Conservation (phyloP, 2,329 filamentous ascomycete genomes). For the Diaporthe citri region DNA sequence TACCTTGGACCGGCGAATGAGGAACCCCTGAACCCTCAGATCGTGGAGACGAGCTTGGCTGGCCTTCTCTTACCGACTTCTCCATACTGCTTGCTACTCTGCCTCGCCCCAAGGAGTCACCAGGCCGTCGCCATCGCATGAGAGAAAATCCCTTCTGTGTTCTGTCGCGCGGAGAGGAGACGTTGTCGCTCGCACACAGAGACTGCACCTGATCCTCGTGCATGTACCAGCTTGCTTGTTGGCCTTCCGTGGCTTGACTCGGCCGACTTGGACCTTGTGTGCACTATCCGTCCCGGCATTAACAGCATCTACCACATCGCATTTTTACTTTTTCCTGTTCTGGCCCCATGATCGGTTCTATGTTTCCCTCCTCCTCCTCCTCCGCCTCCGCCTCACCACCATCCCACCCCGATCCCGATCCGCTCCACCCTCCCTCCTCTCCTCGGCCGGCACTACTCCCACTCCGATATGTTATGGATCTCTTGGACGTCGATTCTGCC, state of each 20-base stretch:
- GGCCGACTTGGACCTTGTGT: constrained; percentile 24
- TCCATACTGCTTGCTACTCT: constrained; percentile 33
- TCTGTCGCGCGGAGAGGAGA: constrained; percentile 18
- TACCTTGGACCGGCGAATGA: constrained; percentile 14
- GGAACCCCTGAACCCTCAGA: constrained; percentile 28
- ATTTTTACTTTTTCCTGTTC: constrained; percentile 33
- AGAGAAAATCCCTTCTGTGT: constrained; percentile 26
- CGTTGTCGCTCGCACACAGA: constrained; percentile 1
- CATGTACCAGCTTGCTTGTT: constrained; percentile 27
- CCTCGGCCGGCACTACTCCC: constrained; percentile 48
- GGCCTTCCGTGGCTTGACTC: constrained; percentile 13
- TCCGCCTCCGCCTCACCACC: constrained; percentile 38
- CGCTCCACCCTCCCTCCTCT: constrained; percentile 37
- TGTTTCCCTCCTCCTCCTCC: constrained; percentile 34
- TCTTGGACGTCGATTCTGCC: constrained; percentile 60
- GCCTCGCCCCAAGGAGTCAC: constrained; percentile 17
- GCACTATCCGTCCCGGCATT: constrained; percentile 14
- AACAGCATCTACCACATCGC: constrained; percentile 24
- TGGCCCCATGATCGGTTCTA: constrained; percentile 18
- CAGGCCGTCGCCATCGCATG: constrained; percentile 21
- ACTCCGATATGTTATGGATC: constrained; percentile 63
- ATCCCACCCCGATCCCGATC: constrained; percentile 39
- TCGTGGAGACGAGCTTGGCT: constrained; percentile 31
- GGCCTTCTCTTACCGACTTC: constrained; percentile 26
- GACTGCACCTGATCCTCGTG: neutral